phyloP scores from a whole-genome alignment of 768 basidiomycete genomes.

The Phanerochaete sordida region DNA sequence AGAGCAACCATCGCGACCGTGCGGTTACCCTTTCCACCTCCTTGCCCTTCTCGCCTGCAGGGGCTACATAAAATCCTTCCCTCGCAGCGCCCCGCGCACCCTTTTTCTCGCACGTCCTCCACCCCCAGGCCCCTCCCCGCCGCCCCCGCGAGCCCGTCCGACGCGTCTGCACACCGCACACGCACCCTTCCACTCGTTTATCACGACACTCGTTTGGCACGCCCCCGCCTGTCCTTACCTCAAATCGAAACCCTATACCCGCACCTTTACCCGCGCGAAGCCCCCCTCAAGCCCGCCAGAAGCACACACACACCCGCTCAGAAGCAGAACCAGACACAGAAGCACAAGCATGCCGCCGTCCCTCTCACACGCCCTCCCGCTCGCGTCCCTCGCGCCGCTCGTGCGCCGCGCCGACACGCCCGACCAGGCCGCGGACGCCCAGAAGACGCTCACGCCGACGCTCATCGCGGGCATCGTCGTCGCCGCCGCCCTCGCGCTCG shows the following conservation, averaged over 20 bases:
- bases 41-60: not conserved
- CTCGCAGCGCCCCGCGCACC: not conserved
- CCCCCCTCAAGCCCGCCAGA: too few relatives aligned
- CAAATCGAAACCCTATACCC: not conserved
- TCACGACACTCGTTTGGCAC: constrained; percentile 1
- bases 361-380: not conserved
- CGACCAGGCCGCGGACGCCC: constrained; percentile 5
- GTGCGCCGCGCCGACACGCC: not conserved
- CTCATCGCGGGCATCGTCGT: constrained; percentile 52
- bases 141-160: not conserved
- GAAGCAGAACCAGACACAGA: too few relatives aligned
- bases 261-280: not conserved
- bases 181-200: constrained; percentile 1
- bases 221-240: not conserved
- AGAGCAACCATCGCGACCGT: constrained; percentile 1
- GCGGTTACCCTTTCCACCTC: not conserved
- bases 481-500: constrained; percentile 37
- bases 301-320: not conserved
- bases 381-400: not conserved
- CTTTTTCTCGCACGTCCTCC: not conserved
- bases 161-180: not conserved
- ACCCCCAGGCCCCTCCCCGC: not conserved
- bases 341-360: not conserved
- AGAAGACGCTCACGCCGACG: constrained; percentile 24
- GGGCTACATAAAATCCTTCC: not conserved